A percentile compares a stretch with the other conserved stretches of the same genome.
Conservation (phyloP, 345 rosid genomes). For the Lepidium africanum region DNA sequence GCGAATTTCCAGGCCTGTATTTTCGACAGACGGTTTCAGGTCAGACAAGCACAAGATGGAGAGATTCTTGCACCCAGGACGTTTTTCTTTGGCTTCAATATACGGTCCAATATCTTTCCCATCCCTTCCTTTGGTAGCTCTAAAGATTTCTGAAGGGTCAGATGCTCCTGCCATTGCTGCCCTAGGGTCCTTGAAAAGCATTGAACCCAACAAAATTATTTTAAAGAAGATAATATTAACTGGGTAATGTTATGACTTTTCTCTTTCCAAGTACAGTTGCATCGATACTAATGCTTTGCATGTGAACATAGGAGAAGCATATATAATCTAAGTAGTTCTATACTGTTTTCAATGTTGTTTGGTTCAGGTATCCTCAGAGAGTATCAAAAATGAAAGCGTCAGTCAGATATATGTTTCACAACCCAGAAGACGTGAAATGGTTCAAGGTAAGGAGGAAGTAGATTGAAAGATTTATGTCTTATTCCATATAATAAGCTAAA, state of each 20-base stretch:
- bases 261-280: neutral
- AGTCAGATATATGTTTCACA: conserved; percentile 86
- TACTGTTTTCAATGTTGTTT: neutral
- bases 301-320: neutral
- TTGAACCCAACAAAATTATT: conserved; percentile 76
- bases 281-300: neutral
- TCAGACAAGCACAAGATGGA: conserved; percentile 98
- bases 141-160: conserved; percentile 47
- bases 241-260: conserved; percentile 44
- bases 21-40: conserved; percentile 65
- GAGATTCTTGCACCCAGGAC: conserved; percentile 81
- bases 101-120: conserved; percentile 87
- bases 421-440: conserved; percentile 95
- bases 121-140: conserved; percentile 69
- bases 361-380: conserved; percentile 84
- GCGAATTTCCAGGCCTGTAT: conserved; percentile 58
- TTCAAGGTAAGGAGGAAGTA: conserved; percentile 55
- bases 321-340: neutral
- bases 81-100: conserved; percentile 70
- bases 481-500: neutral
- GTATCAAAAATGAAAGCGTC: conserved; percentile 80
- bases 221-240: conserved; percentile 85
- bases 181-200: conserved; percentile 78
- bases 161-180: conserved; percentile 64
- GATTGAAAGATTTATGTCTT: neutral